Conservation (phyloP, 768 basidiomycete genomes). For the Rickenella mellea region DNA sequence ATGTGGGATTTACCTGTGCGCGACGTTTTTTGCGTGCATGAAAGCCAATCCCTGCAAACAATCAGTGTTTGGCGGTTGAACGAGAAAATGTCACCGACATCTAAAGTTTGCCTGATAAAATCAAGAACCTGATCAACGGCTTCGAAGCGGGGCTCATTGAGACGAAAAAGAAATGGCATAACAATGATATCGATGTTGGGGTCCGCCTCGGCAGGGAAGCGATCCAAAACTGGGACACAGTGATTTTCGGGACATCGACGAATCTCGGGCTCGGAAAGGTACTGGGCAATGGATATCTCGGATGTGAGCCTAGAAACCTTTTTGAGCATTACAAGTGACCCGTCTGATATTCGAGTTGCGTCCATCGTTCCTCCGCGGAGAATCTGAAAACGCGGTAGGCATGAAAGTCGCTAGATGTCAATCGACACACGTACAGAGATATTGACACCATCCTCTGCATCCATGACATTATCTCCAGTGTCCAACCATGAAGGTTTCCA, state of each 20-base stretch:
- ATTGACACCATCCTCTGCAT: background rate
- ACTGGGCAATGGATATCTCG: background rate
- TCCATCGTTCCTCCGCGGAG: too few species aligned
- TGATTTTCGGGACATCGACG: conserved; percentile 5
- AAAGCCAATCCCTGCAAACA: conserved; percentile 3
- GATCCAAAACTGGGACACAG: conserved; percentile 13
- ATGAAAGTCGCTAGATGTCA: too few species aligned
- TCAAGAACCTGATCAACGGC: conserved; percentile 8
- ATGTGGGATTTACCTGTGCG: conserved; percentile 1
- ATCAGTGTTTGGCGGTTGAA: background rate
- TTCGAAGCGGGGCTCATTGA: conserved; percentile 23
- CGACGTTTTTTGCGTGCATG: conserved; percentile 4
- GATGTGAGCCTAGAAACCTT: conserved; percentile 1
- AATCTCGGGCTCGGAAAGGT: background rate
- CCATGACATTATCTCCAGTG: background rate
- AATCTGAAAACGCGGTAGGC: too few species aligned
- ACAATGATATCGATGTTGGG: conserved; percentile 13
- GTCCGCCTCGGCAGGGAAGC: conserved; percentile 8
- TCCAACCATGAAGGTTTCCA: conserved; percentile 5
- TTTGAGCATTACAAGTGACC: conserved; percentile 9
- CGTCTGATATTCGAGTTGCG: conserved; percentile 11
- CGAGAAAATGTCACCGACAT: conserved; percentile 1
- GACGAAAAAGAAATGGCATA: conserved; percentile 28
- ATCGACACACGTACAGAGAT: too few species aligned
- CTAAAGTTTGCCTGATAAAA: conserved; percentile 7